Percentiles rank a stretch among this genome's conserved stretches.
Evolutionary conservation across 768 basidiomycete genomes (phyloP).

Genomic region (Chalciporus chontae): DNA sequence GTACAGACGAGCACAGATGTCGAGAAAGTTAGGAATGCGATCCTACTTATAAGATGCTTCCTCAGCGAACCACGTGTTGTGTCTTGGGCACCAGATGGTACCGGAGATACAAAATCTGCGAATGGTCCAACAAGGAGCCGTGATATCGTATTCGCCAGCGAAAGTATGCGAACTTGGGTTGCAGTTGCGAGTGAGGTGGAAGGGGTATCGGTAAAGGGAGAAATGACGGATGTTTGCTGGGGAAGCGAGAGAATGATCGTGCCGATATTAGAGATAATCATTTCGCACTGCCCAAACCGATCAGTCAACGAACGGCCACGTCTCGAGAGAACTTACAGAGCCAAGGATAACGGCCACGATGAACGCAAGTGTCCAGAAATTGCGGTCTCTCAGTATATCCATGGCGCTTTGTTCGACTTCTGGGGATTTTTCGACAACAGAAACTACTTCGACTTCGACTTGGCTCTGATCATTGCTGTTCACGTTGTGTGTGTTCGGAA

Average conservation of each 20-base stretch:
- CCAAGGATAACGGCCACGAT: conserved; percentile 58
- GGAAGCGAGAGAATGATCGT: conserved; percentile 69
- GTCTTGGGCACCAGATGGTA: conserved; percentile 37
- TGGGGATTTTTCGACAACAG: conserved; percentile 21
- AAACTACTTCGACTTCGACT: conserved; percentile 19
- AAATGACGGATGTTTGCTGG: conserved; percentile 13
- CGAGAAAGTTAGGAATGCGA: conserved; percentile 54
- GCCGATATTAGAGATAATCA: conserved; percentile 82
- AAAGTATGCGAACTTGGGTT: conserved; percentile 67
- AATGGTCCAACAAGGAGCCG: conserved; percentile 65
- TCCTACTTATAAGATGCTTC: conserved; percentile 57
- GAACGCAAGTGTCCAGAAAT: conserved; percentile 64
- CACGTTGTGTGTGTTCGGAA: conserved; percentile 23
- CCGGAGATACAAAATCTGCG: conserved; percentile 71
- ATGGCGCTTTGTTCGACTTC: conserved; percentile 27
- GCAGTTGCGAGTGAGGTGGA: conserved; percentile 41
- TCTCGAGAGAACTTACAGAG: conserved; percentile 45
- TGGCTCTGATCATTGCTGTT: conserved; percentile 6
- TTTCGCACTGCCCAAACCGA: conserved; percentile 52
- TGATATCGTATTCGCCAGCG: conserved; percentile 67
- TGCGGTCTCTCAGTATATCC: conserved; percentile 48
- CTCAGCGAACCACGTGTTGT: conserved; percentile 31
- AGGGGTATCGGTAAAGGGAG: conserved; percentile 10
- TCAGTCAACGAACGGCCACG: not conserved
- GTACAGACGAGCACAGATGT: conserved; percentile 46